Evolutionary conservation across 805 yeast species (phyloP), one percentile per base, ranked within the genome.

Genomic region (Candida qinlingensis): DNA sequence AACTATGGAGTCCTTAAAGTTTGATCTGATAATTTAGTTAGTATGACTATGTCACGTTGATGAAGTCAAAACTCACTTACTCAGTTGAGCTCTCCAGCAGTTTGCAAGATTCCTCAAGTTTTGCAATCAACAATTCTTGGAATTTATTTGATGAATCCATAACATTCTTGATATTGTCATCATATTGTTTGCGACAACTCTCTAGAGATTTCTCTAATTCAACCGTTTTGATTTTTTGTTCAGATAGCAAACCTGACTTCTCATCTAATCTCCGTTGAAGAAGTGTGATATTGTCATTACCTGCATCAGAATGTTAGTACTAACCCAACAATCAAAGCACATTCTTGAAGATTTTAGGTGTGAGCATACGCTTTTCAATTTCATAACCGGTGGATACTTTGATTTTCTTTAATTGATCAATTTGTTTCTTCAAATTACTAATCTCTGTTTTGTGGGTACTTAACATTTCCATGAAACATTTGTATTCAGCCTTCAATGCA

Each of bases 201-300:
- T 54, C 58, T 11, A 64, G 38, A 0, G 46, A 44, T 40, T 57
- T 62, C 29, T 55, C 57, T n/a, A 70, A 51, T n/a, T 60, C 57
- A 3, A 47, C 33, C 3, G 63, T 69, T 46, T 65, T 70, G 10
- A 73, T 61, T 46, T 72, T 75, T 52, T 75, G 78, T 47, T 75
- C 80, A 7, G 75, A 72, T 38, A 76, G 60, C 42, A 72, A 65
- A 1, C 79, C 77, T 8, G 77, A 67, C 27, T 70, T 62, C 47
- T 73, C 73, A 57, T 74, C 73, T 6, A 73, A 52, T 44, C 67
- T 71, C 36, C 63, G 50, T 48, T 64, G 68, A 34, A 72, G 53
- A 29, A 61, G 57, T 13, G 60, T 61, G 13, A 72, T 65, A 25
- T 71, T 74, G 47, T 64, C 67, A 29, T 52, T 51, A 52, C 59